Conservation (phyloP, 805 yeast genomes). For the Starmerella vitae region DNA sequence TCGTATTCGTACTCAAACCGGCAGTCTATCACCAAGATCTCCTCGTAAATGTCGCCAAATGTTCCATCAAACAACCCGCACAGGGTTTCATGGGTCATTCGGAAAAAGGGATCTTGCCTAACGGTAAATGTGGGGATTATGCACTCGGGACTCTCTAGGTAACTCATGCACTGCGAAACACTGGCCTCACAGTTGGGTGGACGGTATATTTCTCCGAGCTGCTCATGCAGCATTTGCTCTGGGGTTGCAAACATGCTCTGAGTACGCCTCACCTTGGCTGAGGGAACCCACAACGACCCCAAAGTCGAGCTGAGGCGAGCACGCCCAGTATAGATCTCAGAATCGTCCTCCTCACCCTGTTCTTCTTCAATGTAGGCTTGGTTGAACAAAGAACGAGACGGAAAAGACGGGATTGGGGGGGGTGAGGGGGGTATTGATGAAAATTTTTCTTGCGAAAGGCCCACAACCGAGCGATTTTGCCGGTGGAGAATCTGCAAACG, state of each 20-base stretch:
- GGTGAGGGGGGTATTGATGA: background rate
- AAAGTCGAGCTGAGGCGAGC: background rate
- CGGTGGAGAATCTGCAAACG: background rate
- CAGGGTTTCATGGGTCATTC: conserved; percentile 48
- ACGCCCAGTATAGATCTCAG: background rate
- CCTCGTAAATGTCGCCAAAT: conserved; percentile 39
- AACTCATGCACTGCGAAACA: conserved; percentile 10
- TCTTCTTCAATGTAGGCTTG: background rate
- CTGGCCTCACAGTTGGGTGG: conserved; percentile 6
- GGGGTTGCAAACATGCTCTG: conserved; percentile 57
- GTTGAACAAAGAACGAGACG: background rate
- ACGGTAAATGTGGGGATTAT: conserved; percentile 33
- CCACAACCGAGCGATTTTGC: conserved; percentile 4
- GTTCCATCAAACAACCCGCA: conserved; percentile 46
- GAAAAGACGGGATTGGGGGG: background rate
- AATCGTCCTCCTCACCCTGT: background rate
- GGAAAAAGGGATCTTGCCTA: conserved; percentile 51
- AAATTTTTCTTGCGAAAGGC: background rate
- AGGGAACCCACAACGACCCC: conserved; percentile 8
- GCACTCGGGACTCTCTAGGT: conserved; percentile 19
- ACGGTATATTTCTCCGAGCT: conserved; percentile 21
- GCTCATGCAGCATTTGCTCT: conserved; percentile 33
- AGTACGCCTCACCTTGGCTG: conserved; percentile 39
- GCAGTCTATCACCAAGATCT: conserved; percentile 61
- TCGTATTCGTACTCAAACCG: conserved; percentile 82